Evolutionary conservation across 345 rosid genomes (phyloP).

Genomic region (rapeseed (Brassica napus)): DNA sequence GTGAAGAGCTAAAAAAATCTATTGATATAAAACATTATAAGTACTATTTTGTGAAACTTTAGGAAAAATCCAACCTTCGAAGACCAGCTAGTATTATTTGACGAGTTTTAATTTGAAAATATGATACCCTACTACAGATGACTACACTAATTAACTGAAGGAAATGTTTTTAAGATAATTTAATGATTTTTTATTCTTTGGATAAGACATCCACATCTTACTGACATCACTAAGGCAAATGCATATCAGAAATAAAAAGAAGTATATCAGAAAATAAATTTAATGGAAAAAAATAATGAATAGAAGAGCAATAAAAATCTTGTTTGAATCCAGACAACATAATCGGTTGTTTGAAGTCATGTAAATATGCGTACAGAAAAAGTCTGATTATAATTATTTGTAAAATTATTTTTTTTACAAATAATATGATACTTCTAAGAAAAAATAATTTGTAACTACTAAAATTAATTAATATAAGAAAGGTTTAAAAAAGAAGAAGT

Average conservation of each 20-base stretch:
- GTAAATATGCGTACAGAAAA: too few species aligned
- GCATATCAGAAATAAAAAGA: background rate
- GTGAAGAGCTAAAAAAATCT: background rate
- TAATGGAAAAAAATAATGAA: background rate
- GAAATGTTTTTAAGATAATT: background rate
- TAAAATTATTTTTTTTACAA: too few species aligned
- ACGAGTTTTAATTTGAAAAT: background rate
- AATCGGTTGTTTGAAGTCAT: background rate
- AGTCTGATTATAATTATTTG: background rate
- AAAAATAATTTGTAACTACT: background rate
- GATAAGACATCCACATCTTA: constrained; percentile 33
- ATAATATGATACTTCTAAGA: background rate
- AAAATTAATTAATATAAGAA: background rate
- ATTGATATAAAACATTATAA: background rate
- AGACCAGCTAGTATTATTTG: background rate
- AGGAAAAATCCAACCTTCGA: background rate
- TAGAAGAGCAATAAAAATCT: background rate
- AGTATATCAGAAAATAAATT: background rate
- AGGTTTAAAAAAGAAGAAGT: background rate
- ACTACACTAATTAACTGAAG: background rate
- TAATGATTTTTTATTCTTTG: background rate
- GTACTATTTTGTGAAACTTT: background rate
- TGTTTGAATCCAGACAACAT: background rate
- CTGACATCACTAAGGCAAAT: background rate
- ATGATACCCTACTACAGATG: background rate